phyloP scores from a whole-genome alignment of 192 early-diverging fungal genomes.

The Entrophospora sp. region DNA sequence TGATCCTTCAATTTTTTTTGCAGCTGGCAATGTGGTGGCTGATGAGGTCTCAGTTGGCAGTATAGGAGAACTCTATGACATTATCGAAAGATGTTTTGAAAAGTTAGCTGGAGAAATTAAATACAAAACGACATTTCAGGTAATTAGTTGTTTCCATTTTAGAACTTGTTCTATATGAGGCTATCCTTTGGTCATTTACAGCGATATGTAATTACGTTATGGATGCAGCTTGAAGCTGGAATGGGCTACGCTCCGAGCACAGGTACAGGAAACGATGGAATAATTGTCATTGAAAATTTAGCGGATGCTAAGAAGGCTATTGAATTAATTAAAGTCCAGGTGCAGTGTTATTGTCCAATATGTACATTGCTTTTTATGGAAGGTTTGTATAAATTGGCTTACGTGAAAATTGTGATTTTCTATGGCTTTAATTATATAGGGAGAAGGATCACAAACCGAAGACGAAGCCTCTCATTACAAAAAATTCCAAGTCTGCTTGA shows the following conservation, averaged over 20 bases:
- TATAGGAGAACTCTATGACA: not conserved
- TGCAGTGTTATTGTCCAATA: no score
- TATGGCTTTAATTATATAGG: no score
- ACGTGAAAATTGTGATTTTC: no score
- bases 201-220: no score
- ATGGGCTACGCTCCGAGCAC: constrained; percentile 1
- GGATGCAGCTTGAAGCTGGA: not conserved
- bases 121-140: not conserved
- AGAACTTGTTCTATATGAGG: not conserved
- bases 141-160: not conserved
- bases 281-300: no score
- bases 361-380: no score
- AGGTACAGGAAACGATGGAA: not conserved
- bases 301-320: not conserved
- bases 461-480: not conserved
- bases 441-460: no score
- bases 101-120: not conserved
- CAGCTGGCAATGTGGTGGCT: no score
- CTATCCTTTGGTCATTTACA: not conserved
- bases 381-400: no score
- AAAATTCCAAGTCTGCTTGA: not conserved
- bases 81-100: not conserved
- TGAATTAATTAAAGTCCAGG: not conserved
- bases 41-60: not conserved
- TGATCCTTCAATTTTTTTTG: no score